phyloP scores from a whole-genome alignment of 108 stramenopile species.

The Skeletonema potamos region DNA sequence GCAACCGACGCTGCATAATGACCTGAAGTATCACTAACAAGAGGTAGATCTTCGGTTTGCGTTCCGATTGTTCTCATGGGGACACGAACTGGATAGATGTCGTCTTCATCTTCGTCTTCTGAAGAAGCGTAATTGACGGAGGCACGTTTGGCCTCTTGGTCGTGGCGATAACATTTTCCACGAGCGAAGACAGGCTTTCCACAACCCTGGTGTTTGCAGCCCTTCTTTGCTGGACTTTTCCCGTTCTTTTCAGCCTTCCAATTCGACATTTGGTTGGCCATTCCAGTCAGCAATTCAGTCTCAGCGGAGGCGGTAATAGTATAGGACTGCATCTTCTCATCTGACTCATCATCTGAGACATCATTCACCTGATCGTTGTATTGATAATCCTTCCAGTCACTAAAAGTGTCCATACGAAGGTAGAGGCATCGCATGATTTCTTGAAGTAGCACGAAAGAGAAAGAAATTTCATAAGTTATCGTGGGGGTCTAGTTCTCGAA shows the following conservation, averaged over 20 bases:
- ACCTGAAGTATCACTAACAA: neutral
- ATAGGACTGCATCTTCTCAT: neutral
- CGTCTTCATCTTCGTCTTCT: neutral
- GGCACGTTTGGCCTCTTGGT: neutral
- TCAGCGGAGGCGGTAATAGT: neutral
- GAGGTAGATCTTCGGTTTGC: neutral
- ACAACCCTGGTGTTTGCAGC: neutral
- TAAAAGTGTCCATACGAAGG: neutral
- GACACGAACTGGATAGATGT: neutral
- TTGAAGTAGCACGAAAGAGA: neutral
- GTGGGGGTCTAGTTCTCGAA: neutral
- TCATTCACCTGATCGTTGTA: neutral
- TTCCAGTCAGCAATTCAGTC: neutral
- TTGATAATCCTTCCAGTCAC: neutral
- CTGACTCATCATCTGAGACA: neutral
- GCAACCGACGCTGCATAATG: neutral
- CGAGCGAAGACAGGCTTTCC: neutral
- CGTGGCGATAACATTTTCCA: neutral
- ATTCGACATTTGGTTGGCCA: neutral
- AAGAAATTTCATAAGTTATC: neutral
- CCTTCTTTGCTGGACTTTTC: neutral
- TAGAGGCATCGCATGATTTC: neutral
- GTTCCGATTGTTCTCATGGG: neutral
- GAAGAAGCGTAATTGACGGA: neutral
- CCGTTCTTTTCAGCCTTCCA: neutral